phyloP scores from a whole-genome alignment of 2,329 filamentous ascomycete genomes.

The Phialemoniopsis sp. region DNA sequence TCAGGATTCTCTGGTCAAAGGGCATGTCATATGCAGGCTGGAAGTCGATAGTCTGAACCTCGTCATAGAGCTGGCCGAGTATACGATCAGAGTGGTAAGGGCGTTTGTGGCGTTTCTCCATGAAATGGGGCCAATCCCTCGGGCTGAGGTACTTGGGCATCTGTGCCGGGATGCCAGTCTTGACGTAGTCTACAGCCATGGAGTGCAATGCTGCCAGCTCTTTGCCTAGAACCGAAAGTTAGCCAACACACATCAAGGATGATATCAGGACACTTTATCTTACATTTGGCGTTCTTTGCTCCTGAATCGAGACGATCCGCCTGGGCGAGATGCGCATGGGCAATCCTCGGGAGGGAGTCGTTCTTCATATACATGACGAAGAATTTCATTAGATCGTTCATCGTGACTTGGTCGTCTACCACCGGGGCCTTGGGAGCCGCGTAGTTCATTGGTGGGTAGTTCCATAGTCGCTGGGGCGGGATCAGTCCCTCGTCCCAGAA shows the following conservation, averaged over 20 bases:
- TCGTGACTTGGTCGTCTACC: slow-evolving; percentile 59
- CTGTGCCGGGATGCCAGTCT: slow-evolving; percentile 75
- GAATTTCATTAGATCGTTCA: slow-evolving; percentile 74
- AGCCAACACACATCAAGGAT: neutral
- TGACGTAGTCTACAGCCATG: slow-evolving; percentile 88
- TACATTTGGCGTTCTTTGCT: slow-evolving; percentile 65
- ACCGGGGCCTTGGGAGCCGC: slow-evolving; percentile 50
- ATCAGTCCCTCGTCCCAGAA: slow-evolving; percentile 82
- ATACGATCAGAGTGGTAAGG: slow-evolving; percentile 67
- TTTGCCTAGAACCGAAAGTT: slow-evolving; percentile 41
- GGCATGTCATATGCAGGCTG: slow-evolving; percentile 63
- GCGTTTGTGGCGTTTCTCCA: slow-evolving; percentile 60
- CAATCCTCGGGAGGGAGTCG: slow-evolving; percentile 75
- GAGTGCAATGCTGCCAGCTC: slow-evolving; percentile 79
- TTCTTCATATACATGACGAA: slow-evolving; percentile 94
- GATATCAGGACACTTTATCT: slow-evolving; percentile 19
- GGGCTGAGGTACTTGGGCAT: slow-evolving; percentile 62
- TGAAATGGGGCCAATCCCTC: slow-evolving; percentile 75
- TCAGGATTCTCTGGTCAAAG: slow-evolving; percentile 74
- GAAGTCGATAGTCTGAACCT: slow-evolving; percentile 65
- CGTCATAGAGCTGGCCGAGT: slow-evolving; percentile 79
- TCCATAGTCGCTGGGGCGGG: slow-evolving; percentile 53
- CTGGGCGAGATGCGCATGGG: slow-evolving; percentile 73
- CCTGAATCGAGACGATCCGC: slow-evolving; percentile 62
- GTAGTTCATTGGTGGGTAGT: slow-evolving; percentile 76